Conservation (phyloP, 768 basidiomycete species). For the Daedalea quercina region DNA sequence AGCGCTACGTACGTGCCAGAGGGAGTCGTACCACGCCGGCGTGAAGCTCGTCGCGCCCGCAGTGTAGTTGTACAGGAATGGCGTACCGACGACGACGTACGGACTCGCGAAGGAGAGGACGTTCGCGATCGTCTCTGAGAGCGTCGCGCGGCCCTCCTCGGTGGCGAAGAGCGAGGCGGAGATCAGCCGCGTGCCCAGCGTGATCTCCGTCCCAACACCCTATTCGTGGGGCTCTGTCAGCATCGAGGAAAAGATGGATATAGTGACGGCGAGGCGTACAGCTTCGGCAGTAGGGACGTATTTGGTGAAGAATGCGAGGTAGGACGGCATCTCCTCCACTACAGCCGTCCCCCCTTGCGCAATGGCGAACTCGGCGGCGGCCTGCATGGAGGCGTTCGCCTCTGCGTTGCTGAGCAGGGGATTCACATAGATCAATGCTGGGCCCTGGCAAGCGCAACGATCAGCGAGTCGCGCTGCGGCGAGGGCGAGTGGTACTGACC, state of each 20-base stretch:
- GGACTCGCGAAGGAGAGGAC: conserved; percentile 18
- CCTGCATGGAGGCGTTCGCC: conserved; percentile 33
- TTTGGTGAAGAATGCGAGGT: conserved; percentile 26
- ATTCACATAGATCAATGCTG: conserved; percentile 32
- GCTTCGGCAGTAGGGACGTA: conserved; percentile 23
- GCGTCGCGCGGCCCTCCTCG: conserved; percentile 13
- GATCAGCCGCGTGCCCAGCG: conserved; percentile 23
- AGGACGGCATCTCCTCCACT: conserved; percentile 26
- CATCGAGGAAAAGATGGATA: too few species aligned
- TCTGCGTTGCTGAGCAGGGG: conserved; percentile 31
- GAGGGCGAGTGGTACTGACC: conserved; percentile 21
- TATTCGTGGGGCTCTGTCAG: not conserved
- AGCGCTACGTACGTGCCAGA: conserved; percentile 19
- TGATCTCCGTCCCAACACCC: conserved; percentile 20
- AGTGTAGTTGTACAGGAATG: conserved; percentile 12
- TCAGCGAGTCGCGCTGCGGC: too few species aligned
- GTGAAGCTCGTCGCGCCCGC: conserved; percentile 20
- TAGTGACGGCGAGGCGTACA: too few species aligned
- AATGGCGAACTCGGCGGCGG: conserved; percentile 21
- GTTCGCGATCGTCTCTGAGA: conserved; percentile 14
- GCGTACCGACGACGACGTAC: conserved; percentile 19
- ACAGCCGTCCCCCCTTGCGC: conserved; percentile 23
- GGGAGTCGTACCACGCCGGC: conserved; percentile 21
- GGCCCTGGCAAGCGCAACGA: too few species aligned
- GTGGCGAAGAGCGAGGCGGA: conserved; percentile 20